Evolutionary conservation across 441 rosid species (phyloP), one percentile per base, ranked within the genome.

Genomic region (Heliophila coronopifolia): DNA sequence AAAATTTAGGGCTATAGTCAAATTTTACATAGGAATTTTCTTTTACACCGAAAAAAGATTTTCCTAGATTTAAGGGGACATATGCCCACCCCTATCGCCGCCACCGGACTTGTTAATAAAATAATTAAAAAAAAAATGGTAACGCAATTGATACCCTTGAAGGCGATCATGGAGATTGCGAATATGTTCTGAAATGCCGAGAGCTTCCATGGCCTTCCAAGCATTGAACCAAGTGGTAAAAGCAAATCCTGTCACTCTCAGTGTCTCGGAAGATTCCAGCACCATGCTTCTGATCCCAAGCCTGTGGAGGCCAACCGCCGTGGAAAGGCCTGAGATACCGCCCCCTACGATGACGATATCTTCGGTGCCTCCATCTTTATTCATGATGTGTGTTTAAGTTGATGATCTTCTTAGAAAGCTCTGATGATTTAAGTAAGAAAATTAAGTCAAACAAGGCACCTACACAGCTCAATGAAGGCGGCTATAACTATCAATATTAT

Each of bases 291-390:
- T 40, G 34, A 88, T 56, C 40, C 93, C 93, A 41, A 67, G 70
- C 69, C 94, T 88, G 61, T 80, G 77, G 41, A 85, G 95, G 6
- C 84, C 95, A 27, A 85, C 58, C 30, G 95, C 68, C 5, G 87
- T 73, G 19, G 93, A 39, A 24, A 85, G 91, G 10, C 95, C 88
- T 15, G 90, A 78, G 45, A 88, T 69, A 38, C 88, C 90, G 26
- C 84, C 97, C 37, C 95, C 87, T 0, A 80, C 77, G 27, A 76
- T 88, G 59, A 76, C 73, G 23, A 80, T 50, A 45, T 74, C 80
- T 60, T 40, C 45, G 30, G 16, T 30, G 19, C 13, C 32, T 54
- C 63, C 75, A 26, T 30, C 54, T 43, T n/a, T n/a, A n/a, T 57
- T 64, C 69, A 58, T 65, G 36, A 18, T 14, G 33, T 10, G n/a